Conservation (phyloP, 1,139 yeast species). For the Magnusiomyces tetraspermus region DNA sequence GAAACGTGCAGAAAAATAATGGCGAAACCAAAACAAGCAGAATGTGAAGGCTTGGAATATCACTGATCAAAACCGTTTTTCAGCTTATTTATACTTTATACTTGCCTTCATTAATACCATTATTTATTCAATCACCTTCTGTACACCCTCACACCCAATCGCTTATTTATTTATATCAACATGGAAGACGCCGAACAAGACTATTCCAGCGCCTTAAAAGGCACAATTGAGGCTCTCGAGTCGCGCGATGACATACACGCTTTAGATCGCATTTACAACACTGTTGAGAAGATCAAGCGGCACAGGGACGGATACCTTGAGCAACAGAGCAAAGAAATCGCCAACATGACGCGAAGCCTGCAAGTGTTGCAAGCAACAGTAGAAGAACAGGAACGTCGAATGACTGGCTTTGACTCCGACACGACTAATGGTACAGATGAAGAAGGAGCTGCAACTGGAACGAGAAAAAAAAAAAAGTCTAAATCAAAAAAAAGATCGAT, state of each 20-base stretch:
- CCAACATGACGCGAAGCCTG: not conserved
- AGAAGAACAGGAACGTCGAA: not conserved
- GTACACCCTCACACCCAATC: too few relatives aligned
- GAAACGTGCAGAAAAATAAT: too few relatives aligned
- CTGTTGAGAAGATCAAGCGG: not conserved
- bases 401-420: conserved; percentile 1
- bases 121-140: too few relatives aligned
- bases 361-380: not conserved
- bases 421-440: not conserved
- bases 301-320: not conserved
- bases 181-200: not conserved
- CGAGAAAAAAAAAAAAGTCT: too few relatives aligned
- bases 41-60: too few relatives aligned
- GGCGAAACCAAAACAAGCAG: too few relatives aligned
- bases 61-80: too few relatives aligned
- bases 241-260: not conserved
- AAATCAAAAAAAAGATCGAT: too few relatives aligned
- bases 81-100: too few relatives aligned
- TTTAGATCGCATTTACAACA: not conserved
- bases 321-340: not conserved
- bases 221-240: not conserved
- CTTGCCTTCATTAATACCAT: too few relatives aligned
- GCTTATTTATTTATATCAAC: too few relatives aligned
- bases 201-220: not conserved
- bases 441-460: too few relatives aligned